Conservation (phyloP, 306 rosid genomes). For the Begonia masoniana region DNA sequence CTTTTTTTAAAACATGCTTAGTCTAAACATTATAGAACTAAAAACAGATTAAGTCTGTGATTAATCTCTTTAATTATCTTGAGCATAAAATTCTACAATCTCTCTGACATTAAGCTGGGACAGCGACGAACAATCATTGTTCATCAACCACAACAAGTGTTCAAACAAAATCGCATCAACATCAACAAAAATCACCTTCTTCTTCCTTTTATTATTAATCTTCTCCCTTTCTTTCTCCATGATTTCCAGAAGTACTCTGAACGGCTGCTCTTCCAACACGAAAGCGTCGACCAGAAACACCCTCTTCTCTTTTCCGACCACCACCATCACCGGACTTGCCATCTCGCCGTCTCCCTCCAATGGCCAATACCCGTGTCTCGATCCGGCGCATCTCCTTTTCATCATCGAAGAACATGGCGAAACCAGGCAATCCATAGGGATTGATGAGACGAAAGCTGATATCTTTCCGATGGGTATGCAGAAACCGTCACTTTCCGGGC, state of each 20-base stretch:
- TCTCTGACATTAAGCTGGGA: slow-evolving; percentile 63
- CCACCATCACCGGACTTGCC: slow-evolving; percentile 46
- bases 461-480: too few relatives aligned
- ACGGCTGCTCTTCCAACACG: slow-evolving; percentile 61
- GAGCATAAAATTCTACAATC: slow-evolving; percentile 71
- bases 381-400: slow-evolving; percentile 33
- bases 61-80: slow-evolving; percentile 28
- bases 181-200: slow-evolving; percentile 45
- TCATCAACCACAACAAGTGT: slow-evolving; percentile 82
- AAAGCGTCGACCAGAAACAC: slow-evolving; percentile 73
- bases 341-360: slow-evolving; percentile 19
- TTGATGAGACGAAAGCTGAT: neutral
- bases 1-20: too few relatives aligned
- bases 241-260: slow-evolving; percentile 45
- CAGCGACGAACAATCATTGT: slow-evolving; percentile 68
- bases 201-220: neutral
- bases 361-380: slow-evolving; percentile 32
- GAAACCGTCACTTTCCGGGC: too few relatives aligned
- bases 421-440: slow-evolving; percentile 65
- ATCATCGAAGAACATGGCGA: slow-evolving; percentile 44
- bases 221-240: slow-evolving; percentile 21
- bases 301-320: slow-evolving; percentile 73
- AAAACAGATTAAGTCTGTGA: neutral
- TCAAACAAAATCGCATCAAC: slow-evolving; percentile 88
- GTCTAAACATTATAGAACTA: neutral